These are phyloP conservation scores for Xylaria intraflava DNA, from an alignment of 495 filamentous ascomycete genomes.

Conservation along the genomic window DNA sequence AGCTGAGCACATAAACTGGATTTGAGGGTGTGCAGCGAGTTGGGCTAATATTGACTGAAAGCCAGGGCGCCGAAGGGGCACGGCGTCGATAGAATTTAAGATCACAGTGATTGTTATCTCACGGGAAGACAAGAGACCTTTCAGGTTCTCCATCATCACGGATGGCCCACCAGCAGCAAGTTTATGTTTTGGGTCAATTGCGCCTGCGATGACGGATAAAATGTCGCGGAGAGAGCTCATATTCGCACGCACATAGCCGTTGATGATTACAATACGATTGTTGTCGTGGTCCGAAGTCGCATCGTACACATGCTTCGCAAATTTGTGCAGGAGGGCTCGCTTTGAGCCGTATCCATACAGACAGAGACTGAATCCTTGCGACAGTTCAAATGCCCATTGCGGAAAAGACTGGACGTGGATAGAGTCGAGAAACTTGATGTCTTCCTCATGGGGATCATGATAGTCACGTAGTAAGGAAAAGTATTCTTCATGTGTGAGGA, in stretches of 20 bases:
- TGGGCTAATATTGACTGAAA: constrained; percentile 69
- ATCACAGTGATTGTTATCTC: constrained; percentile 54
- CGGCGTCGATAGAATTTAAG: constrained; percentile 79
- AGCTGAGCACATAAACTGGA: constrained; percentile 71
- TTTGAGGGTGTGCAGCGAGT: constrained; percentile 64
- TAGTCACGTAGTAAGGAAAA: constrained; percentile 63
- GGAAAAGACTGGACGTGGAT: constrained; percentile 75
- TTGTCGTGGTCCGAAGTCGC: constrained; percentile 29
- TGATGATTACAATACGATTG: constrained; percentile 71
- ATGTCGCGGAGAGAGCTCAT: constrained; percentile 73
- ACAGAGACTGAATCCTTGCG: constrained; percentile 83
- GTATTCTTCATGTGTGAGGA: constrained; percentile 88
- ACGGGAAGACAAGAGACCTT: constrained; percentile 48
- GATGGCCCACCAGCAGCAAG: constrained; percentile 32
- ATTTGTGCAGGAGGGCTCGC: constrained; percentile 63
- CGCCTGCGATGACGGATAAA: constrained; percentile 62
- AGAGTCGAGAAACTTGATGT: constrained; percentile 62
- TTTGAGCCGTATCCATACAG: constrained; percentile 93
- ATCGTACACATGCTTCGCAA: constrained; percentile 65
- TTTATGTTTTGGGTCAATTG: constrained; percentile 50
- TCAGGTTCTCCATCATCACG: constrained; percentile 40
- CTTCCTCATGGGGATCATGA: constrained; percentile 63
- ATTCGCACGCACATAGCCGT: constrained; percentile 65
- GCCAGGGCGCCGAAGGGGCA: constrained; percentile 61
- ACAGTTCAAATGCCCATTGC: constrained; percentile 90